These are phyloP conservation scores for Fomitopsis schrenkii DNA, from an alignment of 1,284 basidiomycete genomes.

Conservation along the genomic window DNA sequence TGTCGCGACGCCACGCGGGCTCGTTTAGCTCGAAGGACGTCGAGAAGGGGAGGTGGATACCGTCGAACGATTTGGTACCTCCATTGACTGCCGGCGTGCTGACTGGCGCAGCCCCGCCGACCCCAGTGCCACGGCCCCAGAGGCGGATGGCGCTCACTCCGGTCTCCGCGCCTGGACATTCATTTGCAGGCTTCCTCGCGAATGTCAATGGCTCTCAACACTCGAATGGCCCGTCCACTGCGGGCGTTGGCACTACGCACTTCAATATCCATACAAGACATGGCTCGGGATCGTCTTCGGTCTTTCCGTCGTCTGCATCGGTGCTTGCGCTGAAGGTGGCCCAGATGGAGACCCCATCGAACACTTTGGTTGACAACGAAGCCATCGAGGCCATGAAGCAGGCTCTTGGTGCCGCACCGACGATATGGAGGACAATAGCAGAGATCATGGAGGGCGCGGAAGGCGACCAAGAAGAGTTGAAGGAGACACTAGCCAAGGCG, in stretches of 20 bases:
- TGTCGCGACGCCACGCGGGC: slow-evolving; percentile 81
- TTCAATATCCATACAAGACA: slow-evolving; percentile 47
- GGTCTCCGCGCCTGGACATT: slow-evolving; percentile 8
- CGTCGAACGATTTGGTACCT: slow-evolving; percentile 49
- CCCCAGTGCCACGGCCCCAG: slow-evolving; percentile 44
- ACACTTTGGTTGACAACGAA: slow-evolving; percentile 61
- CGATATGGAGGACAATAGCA: slow-evolving; percentile 70
- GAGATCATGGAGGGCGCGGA: slow-evolving; percentile 38
- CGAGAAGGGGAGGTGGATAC: slow-evolving; percentile 79
- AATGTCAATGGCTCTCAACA: slow-evolving; percentile 9
- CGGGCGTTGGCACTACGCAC: slow-evolving; percentile 1
- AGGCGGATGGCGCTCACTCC: slow-evolving; percentile 20
- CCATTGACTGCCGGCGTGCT: slow-evolving; percentile 18
- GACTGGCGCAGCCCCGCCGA: slow-evolving; percentile 24
- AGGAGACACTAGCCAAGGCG: slow-evolving; percentile 50
- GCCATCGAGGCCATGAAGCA: slow-evolving; percentile 63
- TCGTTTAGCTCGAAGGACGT: slow-evolving; percentile 93
- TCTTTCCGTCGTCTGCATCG: slow-evolving; percentile 38
- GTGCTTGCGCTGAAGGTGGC: slow-evolving; percentile 20
- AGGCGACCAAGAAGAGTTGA: slow-evolving; percentile 31
- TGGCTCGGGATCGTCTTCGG: slow-evolving; percentile 49
- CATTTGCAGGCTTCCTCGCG: background rate
- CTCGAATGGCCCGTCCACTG: background rate
- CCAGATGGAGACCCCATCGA: slow-evolving; percentile 41
- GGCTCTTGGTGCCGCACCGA: slow-evolving; percentile 67